Evolutionary conservation across 2,329 filamentous ascomycete species (phyloP).

Genomic region (Penicillium glabrum): DNA sequence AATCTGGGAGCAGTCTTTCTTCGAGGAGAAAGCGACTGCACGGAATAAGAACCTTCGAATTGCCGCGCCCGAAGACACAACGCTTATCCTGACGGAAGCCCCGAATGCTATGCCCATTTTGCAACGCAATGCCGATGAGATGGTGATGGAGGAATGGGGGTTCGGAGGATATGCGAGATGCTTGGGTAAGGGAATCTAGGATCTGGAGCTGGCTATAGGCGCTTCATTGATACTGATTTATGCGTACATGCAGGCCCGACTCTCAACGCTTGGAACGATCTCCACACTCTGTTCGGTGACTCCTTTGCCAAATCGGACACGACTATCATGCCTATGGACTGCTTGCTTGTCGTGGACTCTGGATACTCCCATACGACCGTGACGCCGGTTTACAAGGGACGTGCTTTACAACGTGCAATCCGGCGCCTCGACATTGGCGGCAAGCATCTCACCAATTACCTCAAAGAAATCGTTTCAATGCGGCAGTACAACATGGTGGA

Average conservation of each 20-base stretch:
- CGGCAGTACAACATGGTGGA: conserved; percentile 95
- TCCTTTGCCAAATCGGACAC: conserved; percentile 45
- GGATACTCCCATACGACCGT: conserved; percentile 93
- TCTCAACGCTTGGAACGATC: conserved; percentile 80
- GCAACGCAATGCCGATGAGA: conserved; percentile 90
- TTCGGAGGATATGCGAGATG: conserved; percentile 83
- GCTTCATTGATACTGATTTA: neutral
- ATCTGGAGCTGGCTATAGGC: neutral
- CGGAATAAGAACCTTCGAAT: conserved; percentile 46
- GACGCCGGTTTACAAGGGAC: conserved; percentile 79
- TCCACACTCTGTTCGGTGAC: conserved; percentile 67
- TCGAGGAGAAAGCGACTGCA: conserved; percentile 63
- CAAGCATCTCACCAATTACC: conserved; percentile 88
- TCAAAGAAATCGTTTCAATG: conserved; percentile 84
- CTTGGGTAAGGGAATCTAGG: conserved; percentile 53
- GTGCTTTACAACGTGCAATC: conserved; percentile 75
- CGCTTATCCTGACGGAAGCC: conserved; percentile 80
- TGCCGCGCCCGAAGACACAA: conserved; percentile 72
- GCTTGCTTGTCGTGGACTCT: conserved; percentile 83
- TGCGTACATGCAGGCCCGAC: conserved; percentile 56
- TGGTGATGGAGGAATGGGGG: conserved; percentile 95
- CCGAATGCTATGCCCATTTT: conserved; percentile 78
- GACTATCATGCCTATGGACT: conserved; percentile 64
- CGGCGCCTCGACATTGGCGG: conserved; percentile 87
- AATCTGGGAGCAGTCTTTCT: conserved; percentile 89